These are phyloP conservation scores for Eremomyces bilateralis DNA, from an alignment of 495 filamentous ascomycete species.

Conservation along the genomic window DNA sequence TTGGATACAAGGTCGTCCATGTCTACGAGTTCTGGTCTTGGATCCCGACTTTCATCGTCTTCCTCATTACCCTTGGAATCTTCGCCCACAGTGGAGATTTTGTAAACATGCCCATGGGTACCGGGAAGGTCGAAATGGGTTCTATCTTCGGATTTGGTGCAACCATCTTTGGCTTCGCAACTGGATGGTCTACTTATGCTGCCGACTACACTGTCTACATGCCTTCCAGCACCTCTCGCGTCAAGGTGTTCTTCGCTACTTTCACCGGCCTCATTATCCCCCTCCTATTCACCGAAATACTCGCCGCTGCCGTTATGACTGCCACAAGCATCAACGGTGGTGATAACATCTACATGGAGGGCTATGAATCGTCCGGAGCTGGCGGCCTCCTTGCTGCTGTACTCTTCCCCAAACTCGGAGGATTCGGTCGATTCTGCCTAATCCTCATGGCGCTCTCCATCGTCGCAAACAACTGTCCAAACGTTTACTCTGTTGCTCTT, in stretches of 20 bases:
- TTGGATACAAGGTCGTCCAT: conserved; percentile 70
- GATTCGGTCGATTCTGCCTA: conserved; percentile 66
- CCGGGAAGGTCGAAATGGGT: conserved; percentile 40
- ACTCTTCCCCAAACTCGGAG: conserved; percentile 41
- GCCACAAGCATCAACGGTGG: conserved; percentile 30
- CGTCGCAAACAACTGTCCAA: conserved; percentile 75
- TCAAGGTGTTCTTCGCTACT: conserved; percentile 44
- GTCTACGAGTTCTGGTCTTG: conserved; percentile 58
- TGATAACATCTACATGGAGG: conserved; percentile 31
- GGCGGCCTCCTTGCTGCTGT: conserved; percentile 52
- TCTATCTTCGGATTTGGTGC: conserved; percentile 49
- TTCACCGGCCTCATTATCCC: conserved; percentile 50
- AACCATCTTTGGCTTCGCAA: conserved; percentile 55
- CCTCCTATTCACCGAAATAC: conserved; percentile 56
- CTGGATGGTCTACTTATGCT: conserved; percentile 61
- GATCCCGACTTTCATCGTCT: conserved; percentile 58
- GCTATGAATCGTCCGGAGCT: conserved; percentile 38
- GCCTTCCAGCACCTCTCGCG: conserved; percentile 33
- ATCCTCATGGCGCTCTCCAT: conserved; percentile 61
- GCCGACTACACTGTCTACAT: conserved; percentile 78
- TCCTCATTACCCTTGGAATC: conserved; percentile 49
- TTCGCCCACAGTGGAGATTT: conserved; percentile 63
- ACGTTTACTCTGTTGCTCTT: conserved; percentile 63
- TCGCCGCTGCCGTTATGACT: conserved; percentile 52
- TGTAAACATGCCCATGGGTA: conserved; percentile 38